Base-by-base conservation (phyloP, 306 rosid species). In the Leucaena leucocephala region DNA sequence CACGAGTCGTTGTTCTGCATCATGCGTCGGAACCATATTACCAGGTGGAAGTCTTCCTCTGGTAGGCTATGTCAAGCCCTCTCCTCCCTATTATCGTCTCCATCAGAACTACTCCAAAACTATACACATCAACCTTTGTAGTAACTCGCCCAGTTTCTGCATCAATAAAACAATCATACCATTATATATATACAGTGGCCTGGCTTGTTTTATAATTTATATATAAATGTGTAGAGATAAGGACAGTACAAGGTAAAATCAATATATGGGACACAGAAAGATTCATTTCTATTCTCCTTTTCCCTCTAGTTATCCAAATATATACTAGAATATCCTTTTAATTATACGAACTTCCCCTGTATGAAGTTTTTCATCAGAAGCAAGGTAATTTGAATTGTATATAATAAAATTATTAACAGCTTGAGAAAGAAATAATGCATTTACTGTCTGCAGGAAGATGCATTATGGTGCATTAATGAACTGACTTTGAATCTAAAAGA, bases 131-230 rank as follows among this genome's bases (percentile, higher is more conserved):
- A 50, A 94, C 97, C 84, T 94, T 94, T 36, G 97, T 94, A 11
- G 98, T 92, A 65, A 94, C 97, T 78, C 97, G 90, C 76, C 98
- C 98, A 0, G 97, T 94, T 5, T 95, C 98, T 94, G 87, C 35
- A 68, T 42, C 76, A 61, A 34, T 6, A 13, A 27, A 61, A 7
- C 33, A 50, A 14, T 52, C 19, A 33, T 61, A 3, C 67, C 38
- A 33, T 11, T 0, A 0, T 16, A 2, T 52, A 52, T 16, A 17
- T 17, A 52, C 7, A 52, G 10, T 52, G 58, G 58, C 58, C 2
- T 17, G 22, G 58, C 58, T 52, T 17, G 11, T 52, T 2, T 17
- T 6, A 52, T 50, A 5, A 48, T 49, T 11, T 55, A 55, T 55
- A 19, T 55, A 19, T n/a, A 19, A 55, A 2, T 19, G 12, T 7